phyloP scores from a whole-genome alignment of 2,329 filamentous ascomycete species.

The Grosmannia huntii region DNA sequence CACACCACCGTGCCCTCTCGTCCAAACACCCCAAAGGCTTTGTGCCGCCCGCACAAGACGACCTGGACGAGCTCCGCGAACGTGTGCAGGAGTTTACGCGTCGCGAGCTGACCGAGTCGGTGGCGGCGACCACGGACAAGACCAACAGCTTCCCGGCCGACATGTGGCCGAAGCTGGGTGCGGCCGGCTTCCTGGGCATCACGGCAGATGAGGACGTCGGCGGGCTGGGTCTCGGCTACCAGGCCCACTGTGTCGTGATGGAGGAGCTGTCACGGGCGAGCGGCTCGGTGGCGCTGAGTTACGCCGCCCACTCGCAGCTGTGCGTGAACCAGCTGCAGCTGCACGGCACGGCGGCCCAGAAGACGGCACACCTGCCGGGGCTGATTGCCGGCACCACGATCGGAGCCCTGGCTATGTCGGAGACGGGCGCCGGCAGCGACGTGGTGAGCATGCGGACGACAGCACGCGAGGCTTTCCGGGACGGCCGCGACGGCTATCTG shows the following conservation, averaged over 20 bases:
- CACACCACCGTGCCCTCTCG: constrained; percentile 30
- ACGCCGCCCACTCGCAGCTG: constrained; percentile 89
- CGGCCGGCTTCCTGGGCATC: constrained; percentile 82
- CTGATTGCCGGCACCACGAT: constrained; percentile 70
- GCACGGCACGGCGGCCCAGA: constrained; percentile 71
- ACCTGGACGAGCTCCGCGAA: constrained; percentile 70
- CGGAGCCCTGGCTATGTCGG: constrained; percentile 88
- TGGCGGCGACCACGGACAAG: constrained; percentile 73
- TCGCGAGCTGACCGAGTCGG: constrained; percentile 72
- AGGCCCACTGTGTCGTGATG: constrained; percentile 90
- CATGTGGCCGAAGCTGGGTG: constrained; percentile 90
- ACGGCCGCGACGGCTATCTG: constrained; percentile 41
- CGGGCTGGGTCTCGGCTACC: constrained; percentile 84
- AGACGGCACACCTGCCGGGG: constrained; percentile 64
- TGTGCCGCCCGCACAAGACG: constrained; percentile 53
- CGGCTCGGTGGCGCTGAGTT: constrained; percentile 74
- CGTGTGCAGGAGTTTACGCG: constrained; percentile 80
- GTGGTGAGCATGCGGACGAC: constrained; percentile 92
- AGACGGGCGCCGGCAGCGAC: constrained; percentile 81
- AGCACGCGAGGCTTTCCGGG: not conserved
- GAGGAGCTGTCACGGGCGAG: constrained; percentile 87
- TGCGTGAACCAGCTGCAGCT: constrained; percentile 94
- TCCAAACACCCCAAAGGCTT: constrained; percentile 51
- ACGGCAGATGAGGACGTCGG: constrained; percentile 89
- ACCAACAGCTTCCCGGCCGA: constrained; percentile 77